These are phyloP conservation scores for Talaromyces trachyspermus DNA, from an alignment of 495 filamentous ascomycete genomes.

Conservation along the genomic window DNA sequence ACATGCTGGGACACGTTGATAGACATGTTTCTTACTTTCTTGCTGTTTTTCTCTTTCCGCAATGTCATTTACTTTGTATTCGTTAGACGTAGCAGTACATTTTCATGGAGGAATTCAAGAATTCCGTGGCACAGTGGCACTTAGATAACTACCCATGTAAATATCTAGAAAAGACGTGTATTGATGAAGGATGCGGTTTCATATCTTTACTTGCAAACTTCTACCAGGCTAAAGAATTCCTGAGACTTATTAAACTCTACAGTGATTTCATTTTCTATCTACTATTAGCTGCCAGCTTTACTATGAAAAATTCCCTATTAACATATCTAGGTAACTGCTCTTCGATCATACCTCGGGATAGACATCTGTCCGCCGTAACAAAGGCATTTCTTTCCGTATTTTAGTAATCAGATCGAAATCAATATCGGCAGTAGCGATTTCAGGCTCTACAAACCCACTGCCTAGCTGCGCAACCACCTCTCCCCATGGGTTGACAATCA, in stretches of 20 bases:
- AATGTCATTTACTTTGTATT: not conserved
- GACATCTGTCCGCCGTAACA: conserved; percentile 54
- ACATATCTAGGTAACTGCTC: not conserved
- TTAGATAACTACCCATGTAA: too few species aligned
- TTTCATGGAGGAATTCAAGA: too few species aligned
- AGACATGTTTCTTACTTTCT: conserved; percentile 33
- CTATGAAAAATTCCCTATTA: not conserved
- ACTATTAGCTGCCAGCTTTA: too few species aligned
- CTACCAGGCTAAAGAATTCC: too few species aligned
- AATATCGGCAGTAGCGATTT: conserved; percentile 45
- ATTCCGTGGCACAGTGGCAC: too few species aligned
- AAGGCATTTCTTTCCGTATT: conserved; percentile 55
- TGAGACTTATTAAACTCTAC: too few species aligned
- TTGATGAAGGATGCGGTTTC: too few species aligned
- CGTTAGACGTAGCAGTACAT: not conserved
- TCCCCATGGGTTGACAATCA: conserved; percentile 88
- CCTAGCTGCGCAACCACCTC: conserved; percentile 57
- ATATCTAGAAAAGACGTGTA: too few species aligned
- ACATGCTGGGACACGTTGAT: conserved; percentile 22
- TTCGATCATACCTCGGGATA: conserved; percentile 47
- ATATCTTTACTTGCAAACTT: too few species aligned
- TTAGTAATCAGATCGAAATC: conserved; percentile 43
- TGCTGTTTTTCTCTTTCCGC: conserved; percentile 14
- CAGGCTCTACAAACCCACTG: conserved; percentile 42
- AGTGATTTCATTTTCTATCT: too few species aligned